Evolutionary conservation across 2,329 filamentous ascomycete species (phyloP), one percentile per base, ranked within the genome.

Genomic region (Ophiostoma populinum): DNA sequence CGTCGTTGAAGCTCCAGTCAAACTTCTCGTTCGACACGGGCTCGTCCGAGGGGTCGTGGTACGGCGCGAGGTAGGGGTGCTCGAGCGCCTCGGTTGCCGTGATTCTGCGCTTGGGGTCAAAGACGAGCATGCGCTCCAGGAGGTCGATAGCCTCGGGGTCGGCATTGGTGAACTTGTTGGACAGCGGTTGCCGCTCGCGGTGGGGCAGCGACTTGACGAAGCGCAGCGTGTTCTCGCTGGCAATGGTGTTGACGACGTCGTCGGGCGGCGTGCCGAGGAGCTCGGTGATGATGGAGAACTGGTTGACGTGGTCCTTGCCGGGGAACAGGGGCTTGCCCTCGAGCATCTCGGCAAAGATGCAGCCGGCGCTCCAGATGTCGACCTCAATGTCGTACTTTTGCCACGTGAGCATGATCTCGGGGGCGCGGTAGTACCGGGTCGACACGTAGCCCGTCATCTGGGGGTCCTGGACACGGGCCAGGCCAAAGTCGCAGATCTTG

Each of bases 401-500:
- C 90, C 90, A 98, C 45, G 90, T 95, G 54, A 98, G 83, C 90
- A 98, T 98, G 54, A 98, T 98, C 59, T 98, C 90, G 13, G 90
- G 90, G 7, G 90, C 90, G 51, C 90, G 77, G 68, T 98, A 98
- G 67, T 98, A 98, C 66, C 90, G 70, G 42, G 90, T 98, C 32
- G 90, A 95, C 41, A 98, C 90, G 54, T 98, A 98, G 47, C 90
- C 90, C 27, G 90, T 98, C 90, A 98, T 98, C 61, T 98, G 90
- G 24, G 90, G 90, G 53, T 98, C 90, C 56, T 98, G 90, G 50
- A 98, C 93, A 57, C 90, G 82, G 36, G 90, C 90, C 41, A 98
- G 68, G 46, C 90, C 90, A 50, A 98, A 98, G 56, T 98, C 90
- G 67, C 90, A 98, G 57, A 98, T 98, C 65, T 98, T 98, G 49